Evolutionary conservation across 73 alveolate species (phyloP).

Genomic region (Stentor coeruleus): DNA sequence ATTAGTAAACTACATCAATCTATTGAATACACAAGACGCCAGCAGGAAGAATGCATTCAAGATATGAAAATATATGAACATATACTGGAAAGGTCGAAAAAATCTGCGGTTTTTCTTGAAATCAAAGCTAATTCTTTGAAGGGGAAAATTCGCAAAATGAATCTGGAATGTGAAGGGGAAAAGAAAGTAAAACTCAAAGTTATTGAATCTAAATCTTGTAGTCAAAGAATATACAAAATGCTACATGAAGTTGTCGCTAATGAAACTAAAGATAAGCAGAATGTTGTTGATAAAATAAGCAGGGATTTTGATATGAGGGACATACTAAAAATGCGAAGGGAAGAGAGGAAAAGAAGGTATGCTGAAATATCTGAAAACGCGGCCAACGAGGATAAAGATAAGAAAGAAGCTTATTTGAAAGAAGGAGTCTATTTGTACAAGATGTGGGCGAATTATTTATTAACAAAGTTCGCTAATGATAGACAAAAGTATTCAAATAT

Average conservation of each 20-base stretch:
- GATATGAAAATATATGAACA: neutral
- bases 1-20: neutral
- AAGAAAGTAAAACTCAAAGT: neutral
- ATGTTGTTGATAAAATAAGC: neutral
- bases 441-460: slow-evolving; percentile 47
- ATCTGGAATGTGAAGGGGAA: neutral
- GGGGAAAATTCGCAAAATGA: neutral
- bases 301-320: neutral
- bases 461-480: slow-evolving; percentile 52
- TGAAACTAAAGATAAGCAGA: neutral
- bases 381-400: slow-evolving; percentile 69
- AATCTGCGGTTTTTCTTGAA: neutral
- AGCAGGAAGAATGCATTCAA: neutral
- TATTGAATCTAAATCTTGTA: neutral
- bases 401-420: slow-evolving; percentile 49
- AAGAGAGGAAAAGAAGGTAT: slow-evolving; percentile 58
- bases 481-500: slow-evolving; percentile 46
- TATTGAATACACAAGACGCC: neutral
- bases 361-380: slow-evolving; percentile 69
- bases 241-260: neutral
- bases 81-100: neutral
- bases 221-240: neutral
- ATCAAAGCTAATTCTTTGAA: neutral
- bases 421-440: slow-evolving; percentile 58
- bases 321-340: slow-evolving; percentile 26